Evolutionary conservation across 257 asterid genomes (phyloP).

Genomic region (Solanum clarkiae): DNA sequence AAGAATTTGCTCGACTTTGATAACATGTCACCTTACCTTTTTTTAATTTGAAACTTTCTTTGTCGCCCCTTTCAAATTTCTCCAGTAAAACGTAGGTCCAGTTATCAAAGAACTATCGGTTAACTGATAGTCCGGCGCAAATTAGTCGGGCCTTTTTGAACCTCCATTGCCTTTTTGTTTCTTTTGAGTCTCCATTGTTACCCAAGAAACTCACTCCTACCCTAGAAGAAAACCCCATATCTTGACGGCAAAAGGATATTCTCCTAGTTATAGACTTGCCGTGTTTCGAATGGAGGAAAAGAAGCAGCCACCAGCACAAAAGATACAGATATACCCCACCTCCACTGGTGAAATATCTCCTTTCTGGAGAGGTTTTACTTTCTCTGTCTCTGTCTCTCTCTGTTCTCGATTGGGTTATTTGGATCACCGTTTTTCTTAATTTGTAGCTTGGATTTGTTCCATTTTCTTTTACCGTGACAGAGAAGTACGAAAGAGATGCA

Average conservation of each 20-base stretch:
- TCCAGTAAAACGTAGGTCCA: too few species aligned
- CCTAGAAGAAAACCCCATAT: neutral
- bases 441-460: neutral
- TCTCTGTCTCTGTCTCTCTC: neutral
- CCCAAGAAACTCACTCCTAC: neutral
- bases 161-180: neutral
- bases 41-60: too few species aligned
- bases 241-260: neutral
- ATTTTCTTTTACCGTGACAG: constrained; percentile 24
- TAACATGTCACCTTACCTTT: too few species aligned
- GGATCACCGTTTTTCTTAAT: neutral
- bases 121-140: too few species aligned
- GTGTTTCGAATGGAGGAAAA: constrained; percentile 9
- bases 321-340: constrained; percentile 68
- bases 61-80: too few species aligned
- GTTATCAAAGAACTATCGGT: too few species aligned
- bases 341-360: constrained; percentile 72
- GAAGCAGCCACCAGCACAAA: constrained; percentile 22
- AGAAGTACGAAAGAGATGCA: constrained; percentile 86
- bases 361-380: constrained; percentile 63
- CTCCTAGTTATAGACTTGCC: neutral
- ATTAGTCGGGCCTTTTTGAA: neutral
- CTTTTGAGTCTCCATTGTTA: neutral
- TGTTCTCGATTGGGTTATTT: neutral
- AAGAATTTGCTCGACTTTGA: too few species aligned